These are phyloP conservation scores for Scedosporium apiospermum DNA, from an alignment of 2,329 filamentous ascomycete species.

Conservation along the genomic window DNA sequence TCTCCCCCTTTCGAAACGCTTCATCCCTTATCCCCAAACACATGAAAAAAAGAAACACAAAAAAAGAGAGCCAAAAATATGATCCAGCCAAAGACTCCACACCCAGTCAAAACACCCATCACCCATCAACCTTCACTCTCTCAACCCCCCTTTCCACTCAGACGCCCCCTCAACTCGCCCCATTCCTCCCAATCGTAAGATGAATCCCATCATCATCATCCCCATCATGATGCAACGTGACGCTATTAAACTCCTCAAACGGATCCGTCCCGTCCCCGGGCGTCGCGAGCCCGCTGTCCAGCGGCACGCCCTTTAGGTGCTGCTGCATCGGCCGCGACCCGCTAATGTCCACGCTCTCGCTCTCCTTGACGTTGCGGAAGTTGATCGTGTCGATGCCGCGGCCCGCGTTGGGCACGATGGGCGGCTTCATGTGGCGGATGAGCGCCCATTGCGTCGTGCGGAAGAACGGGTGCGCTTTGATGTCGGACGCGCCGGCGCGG, in stretches of 20 bases:
- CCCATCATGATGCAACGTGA: conserved; percentile 92
- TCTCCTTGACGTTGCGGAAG: conserved; percentile 97
- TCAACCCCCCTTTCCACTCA: background rate
- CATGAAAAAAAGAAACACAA: background rate
- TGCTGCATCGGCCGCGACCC: conserved; percentile 38
- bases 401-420: conserved; percentile 87
- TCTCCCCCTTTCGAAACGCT: no score
- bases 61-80: conserved; percentile 1
- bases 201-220: conserved; percentile 50
- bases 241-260: conserved; percentile 97
- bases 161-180: background rate
- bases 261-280: conserved; percentile 81
- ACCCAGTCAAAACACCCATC: background rate
- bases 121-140: background rate
- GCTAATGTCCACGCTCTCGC: conserved; percentile 81
- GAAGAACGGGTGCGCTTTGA: conserved; percentile 95
- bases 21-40: no score
- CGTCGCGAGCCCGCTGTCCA: conserved; percentile 78
- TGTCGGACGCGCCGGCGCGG: conserved; percentile 89
- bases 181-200: background rate
- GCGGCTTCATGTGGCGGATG: conserved; percentile 94
- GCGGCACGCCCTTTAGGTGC: conserved; percentile 64
- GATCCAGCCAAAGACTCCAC: background rate
- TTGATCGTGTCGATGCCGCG: conserved; percentile 90
- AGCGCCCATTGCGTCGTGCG: conserved; percentile 92